phyloP scores from a whole-genome alignment of 2,329 filamentous ascomycete species.

The Xenoacremonium recifei region DNA sequence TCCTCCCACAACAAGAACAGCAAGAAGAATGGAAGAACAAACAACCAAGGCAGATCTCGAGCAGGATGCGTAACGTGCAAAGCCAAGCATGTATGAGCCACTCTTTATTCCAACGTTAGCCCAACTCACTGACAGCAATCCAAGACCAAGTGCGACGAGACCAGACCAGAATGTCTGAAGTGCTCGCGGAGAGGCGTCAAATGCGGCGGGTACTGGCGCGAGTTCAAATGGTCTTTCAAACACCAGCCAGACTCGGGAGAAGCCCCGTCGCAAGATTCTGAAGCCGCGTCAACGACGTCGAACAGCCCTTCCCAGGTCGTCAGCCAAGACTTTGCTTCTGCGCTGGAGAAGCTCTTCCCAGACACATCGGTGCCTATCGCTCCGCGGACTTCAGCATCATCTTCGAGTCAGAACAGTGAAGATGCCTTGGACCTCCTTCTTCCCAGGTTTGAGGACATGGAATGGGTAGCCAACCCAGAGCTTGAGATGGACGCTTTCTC shows the following conservation, averaged over 20 bases:
- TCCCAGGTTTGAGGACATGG: background rate
- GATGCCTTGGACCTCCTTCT: background rate
- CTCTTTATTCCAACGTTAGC: background rate
- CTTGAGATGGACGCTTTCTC: too few species aligned
- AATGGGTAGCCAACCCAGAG: too few species aligned
- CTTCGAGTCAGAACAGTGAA: background rate
- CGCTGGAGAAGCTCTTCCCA: background rate
- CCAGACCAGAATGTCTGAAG: slow-evolving; percentile 18
- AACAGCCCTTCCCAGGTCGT: background rate
- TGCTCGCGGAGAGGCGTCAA: slow-evolving; percentile 19
- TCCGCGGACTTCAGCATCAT: background rate
- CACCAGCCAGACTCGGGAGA: slow-evolving; percentile 30
- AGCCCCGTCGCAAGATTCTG: background rate
- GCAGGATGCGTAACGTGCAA: slow-evolving; percentile 16
- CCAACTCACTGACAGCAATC: background rate
- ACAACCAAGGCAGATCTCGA: slow-evolving; percentile 5
- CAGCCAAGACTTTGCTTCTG: background rate
- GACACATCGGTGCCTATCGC: background rate
- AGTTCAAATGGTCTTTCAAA: slow-evolving; percentile 40
- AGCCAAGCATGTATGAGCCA: slow-evolving; percentile 13
- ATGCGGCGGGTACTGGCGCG: slow-evolving; percentile 20
- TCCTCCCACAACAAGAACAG: too few species aligned
- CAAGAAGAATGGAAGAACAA: background rate
- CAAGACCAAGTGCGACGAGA: slow-evolving; percentile 27
- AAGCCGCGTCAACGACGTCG: background rate